phyloP scores from a whole-genome alignment of 768 basidiomycete genomes.

The Lactifluus piperatus region DNA sequence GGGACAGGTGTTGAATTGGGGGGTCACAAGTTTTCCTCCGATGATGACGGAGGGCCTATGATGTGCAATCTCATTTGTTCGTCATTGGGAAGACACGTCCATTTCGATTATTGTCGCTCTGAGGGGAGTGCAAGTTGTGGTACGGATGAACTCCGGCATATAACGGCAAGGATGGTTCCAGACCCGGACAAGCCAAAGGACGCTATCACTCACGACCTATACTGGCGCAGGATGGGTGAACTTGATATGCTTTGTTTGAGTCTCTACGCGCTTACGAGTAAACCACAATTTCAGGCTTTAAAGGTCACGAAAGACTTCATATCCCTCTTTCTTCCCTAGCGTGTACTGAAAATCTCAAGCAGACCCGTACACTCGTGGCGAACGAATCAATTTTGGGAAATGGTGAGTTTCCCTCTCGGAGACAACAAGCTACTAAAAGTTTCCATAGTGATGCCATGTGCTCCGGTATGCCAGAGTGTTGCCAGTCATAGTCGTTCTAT shows the following conservation, averaged over 20 bases:
- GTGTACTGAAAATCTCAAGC: background rate
- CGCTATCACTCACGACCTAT: slow-evolving; percentile 42
- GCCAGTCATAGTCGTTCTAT: no score
- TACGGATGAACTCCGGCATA: slow-evolving; percentile 39
- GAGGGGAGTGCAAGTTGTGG: slow-evolving; percentile 31
- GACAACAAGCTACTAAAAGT: background rate
- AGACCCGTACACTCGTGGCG: slow-evolving; percentile 54
- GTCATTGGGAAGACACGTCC: slow-evolving; percentile 48
- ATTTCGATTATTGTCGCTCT: slow-evolving; percentile 48
- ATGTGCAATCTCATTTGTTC: slow-evolving; percentile 51
- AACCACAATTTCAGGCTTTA: slow-evolving; percentile 36
- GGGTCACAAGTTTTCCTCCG: slow-evolving; percentile 44
- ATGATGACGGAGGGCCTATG: slow-evolving; percentile 54
- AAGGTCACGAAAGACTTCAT: slow-evolving; percentile 27
- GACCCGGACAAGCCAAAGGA: slow-evolving; percentile 43
- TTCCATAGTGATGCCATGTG: no score
- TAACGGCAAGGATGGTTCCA: slow-evolving; percentile 35
- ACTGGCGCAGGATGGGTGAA: slow-evolving; percentile 51
- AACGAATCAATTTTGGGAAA: slow-evolving; percentile 42
- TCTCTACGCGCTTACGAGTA: background rate
- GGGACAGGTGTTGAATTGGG: slow-evolving; percentile 42
- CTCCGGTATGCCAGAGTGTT: no score
- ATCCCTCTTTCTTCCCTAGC: background rate
- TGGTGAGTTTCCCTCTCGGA: slow-evolving; percentile 32
- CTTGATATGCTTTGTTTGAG: slow-evolving; percentile 11